Conservation (phyloP, 805 yeast genomes). For the Dipodascus geniculatus region DNA sequence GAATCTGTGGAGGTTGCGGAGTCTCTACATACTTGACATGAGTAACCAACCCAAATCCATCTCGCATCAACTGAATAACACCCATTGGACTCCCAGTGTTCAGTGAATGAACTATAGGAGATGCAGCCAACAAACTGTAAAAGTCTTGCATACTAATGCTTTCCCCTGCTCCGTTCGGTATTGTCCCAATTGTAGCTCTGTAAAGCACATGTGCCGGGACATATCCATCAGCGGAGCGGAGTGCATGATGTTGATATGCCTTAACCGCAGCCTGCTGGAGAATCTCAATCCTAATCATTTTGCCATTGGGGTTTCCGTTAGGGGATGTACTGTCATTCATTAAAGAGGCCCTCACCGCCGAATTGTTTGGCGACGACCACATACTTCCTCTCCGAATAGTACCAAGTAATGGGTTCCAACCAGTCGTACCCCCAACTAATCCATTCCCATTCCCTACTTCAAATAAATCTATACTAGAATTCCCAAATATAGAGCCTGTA, state of each 20-base stretch:
- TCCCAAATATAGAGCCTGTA: not conserved
- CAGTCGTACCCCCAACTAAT: not conserved
- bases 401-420: not conserved
- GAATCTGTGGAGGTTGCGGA: conserved; percentile 1
- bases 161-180: conserved; percentile 8
- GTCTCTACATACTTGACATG: conserved; percentile 12
- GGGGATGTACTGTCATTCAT: conserved; percentile 1
- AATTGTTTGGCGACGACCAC: not conserved
- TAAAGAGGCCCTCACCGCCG: not conserved
- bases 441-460: not conserved
- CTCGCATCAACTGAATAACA: conserved; percentile 20
- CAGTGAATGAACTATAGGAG: conserved; percentile 4
- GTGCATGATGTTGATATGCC: conserved; percentile 15
- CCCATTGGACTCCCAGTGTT: conserved; percentile 5
- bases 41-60: conserved; percentile 25
- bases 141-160: conserved; percentile 20
- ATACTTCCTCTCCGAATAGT: conserved; percentile 1
- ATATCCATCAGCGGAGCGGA: conserved; percentile 23
- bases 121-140: conserved; percentile 16
- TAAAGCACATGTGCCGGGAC: conserved; percentile 25
- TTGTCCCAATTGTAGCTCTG: conserved; percentile 17
- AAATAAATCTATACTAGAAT: not conserved
- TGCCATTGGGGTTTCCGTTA: conserved; percentile 1
- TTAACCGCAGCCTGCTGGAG: conserved; percentile 17
- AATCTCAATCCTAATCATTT: conserved; percentile 5